Percentiles rank a stretch among this genome's conserved stretches.
These are phyloP conservation scores for Passalora sequoiae DNA, from an alignment of 2,329 filamentous ascomycete species.

Conservation along the genomic window DNA sequence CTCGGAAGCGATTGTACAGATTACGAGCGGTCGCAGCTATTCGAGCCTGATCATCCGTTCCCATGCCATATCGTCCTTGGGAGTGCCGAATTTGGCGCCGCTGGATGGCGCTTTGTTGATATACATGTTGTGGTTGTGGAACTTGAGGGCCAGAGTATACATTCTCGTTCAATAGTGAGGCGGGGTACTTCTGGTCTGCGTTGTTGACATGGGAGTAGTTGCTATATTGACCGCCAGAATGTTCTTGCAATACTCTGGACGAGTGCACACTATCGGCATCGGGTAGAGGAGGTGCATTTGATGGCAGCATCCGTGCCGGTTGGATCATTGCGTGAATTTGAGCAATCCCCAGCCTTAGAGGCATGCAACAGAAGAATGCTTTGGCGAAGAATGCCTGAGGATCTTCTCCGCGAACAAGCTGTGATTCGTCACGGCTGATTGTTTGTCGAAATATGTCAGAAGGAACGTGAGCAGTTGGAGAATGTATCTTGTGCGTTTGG, in stretches of 20 bases:
- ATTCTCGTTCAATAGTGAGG: constrained; percentile 30
- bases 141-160: constrained; percentile 12
- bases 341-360: constrained; percentile 21
- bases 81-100: constrained; percentile 13
- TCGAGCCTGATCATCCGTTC: constrained; percentile 12
- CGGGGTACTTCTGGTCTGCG: constrained; percentile 31
- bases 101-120: constrained; percentile 14
- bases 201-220: constrained; percentile 20
- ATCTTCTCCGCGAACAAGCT: constrained; percentile 8
- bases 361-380: constrained; percentile 41
- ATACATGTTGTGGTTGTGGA: constrained; percentile 13
- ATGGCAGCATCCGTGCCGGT: constrained; percentile 38
- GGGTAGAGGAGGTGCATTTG: constrained; percentile 38
- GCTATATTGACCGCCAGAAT: constrained; percentile 38
- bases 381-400: constrained; percentile 28
- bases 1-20: constrained; percentile 28
- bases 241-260: constrained; percentile 39
- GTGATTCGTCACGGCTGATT: constrained; percentile 27
- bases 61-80: constrained; percentile 7
- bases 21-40: constrained; percentile 20
- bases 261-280: constrained; percentile 26
- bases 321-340: constrained; percentile 27
- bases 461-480: constrained; percentile 42
- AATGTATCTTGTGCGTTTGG: constrained; percentile 9
- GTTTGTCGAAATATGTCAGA: constrained; percentile 23